These are phyloP conservation scores for Xylaria intraflava DNA, from an alignment of 495 filamentous ascomycete species.

Conservation along the genomic window DNA sequence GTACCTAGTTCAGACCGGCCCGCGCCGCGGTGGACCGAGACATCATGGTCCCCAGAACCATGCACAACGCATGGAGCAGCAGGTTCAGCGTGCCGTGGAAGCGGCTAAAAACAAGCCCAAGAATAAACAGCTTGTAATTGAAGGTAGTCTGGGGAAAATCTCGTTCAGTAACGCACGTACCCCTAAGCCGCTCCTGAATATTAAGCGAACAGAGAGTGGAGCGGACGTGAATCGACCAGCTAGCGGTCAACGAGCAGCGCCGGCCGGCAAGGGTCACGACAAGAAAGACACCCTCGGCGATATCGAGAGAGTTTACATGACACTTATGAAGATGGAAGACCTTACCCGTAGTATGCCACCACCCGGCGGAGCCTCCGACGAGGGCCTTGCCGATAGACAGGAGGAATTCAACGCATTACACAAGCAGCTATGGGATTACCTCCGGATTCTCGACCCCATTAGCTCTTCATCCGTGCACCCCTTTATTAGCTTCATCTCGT, in stretches of 20 bases:
- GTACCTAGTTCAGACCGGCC: conserved; percentile 88
- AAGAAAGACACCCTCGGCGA: conserved; percentile 75
- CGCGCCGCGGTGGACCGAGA: conserved; percentile 62
- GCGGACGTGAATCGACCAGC: conserved; percentile 41
- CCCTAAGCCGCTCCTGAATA: conserved; percentile 85
- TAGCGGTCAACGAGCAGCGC: conserved; percentile 43
- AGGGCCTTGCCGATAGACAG: conserved; percentile 57
- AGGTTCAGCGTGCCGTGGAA: conserved; percentile 94
- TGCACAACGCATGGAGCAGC: conserved; percentile 98
- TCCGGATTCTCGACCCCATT: conserved; percentile 89
- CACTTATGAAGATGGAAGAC: conserved; percentile 88
- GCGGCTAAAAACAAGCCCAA: conserved; percentile 96
- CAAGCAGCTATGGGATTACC: conserved; percentile 68
- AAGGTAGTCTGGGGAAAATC: conserved; percentile 97
- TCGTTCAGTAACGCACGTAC: conserved; percentile 98
- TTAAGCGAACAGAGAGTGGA: conserved; percentile 80
- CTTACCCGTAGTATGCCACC: conserved; percentile 85
- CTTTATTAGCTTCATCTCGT: conserved; percentile 93
- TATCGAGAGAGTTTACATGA: conserved; percentile 79
- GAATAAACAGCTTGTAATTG: conserved; percentile 95
- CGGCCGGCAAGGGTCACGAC: conserved; percentile 52
- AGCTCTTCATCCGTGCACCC: conserved; percentile 71
- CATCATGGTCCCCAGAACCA: conserved; percentile 88
- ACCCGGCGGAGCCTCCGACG: conserved; percentile 52
- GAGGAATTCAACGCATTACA: conserved; percentile 76